These are phyloP conservation scores for Phytophthora cryptogea DNA, from an alignment of 352 stramenopile genomes.

Conservation along the genomic window DNA sequence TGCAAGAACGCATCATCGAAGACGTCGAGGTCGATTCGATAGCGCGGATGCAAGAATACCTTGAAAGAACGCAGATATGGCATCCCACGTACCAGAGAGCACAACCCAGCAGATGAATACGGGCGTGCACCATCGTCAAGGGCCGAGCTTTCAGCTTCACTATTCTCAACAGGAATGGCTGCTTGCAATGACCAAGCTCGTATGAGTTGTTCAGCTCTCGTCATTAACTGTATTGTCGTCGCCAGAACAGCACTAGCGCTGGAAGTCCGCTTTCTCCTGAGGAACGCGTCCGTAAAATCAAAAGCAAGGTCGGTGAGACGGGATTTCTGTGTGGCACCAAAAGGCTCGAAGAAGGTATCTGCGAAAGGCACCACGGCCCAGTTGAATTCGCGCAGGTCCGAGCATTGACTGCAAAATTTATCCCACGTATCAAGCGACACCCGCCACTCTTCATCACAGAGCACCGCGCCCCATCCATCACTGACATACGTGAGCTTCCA, in stretches of 20 bases:
- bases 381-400: constrained; percentile 58
- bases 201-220: constrained; percentile 25
- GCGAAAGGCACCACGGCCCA: constrained; percentile 58
- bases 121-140: constrained; percentile 24
- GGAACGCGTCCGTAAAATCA: constrained; percentile 44
- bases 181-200: constrained; percentile 18
- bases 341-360: constrained; percentile 52
- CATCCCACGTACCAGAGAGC: constrained; percentile 34
- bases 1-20: constrained; percentile 46
- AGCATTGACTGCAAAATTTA: constrained; percentile 43
- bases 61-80: constrained; percentile 42
- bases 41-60: constrained; percentile 39
- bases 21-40: constrained; percentile 44
- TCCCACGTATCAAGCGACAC: constrained; percentile 45
- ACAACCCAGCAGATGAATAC: constrained; percentile 42
- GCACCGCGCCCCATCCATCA: constrained; percentile 49
- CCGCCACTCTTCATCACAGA: constrained; percentile 60
- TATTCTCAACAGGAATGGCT: constrained; percentile 10
- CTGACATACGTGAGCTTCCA: constrained; percentile 63
- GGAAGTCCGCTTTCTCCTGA: constrained; percentile 20
- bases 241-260: constrained; percentile 6
- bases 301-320: constrained; percentile 43
- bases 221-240: constrained; percentile 21
- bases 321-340: constrained; percentile 44
- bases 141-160: constrained; percentile 9